These are phyloP conservation scores for Puccinellia tenuiflora DNA, from an alignment of 176 grass and related monocot species.

Conservation along the genomic window DNA sequence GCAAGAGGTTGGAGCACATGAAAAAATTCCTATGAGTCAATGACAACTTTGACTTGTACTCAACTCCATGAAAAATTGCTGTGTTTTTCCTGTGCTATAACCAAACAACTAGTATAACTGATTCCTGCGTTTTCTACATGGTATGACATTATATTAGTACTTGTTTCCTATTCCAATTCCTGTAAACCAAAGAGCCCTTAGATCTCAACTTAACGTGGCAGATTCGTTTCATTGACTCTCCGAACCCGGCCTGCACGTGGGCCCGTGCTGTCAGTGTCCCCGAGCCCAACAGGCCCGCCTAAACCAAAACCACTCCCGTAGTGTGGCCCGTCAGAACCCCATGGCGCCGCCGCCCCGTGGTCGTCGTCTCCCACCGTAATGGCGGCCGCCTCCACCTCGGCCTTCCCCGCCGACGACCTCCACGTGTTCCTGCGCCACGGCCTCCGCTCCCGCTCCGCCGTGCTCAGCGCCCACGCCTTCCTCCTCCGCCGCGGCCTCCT, in stretches of 20 bases:
- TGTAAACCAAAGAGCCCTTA: too few species aligned
- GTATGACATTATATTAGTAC: too few species aligned
- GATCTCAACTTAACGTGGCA: too few species aligned
- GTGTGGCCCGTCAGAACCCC: not conserved
- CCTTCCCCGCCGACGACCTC: constrained; percentile 9
- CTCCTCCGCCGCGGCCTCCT: constrained; percentile 43
- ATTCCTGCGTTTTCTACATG: too few species aligned
- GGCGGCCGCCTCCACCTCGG: constrained; percentile 26
- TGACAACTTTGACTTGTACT: too few species aligned
- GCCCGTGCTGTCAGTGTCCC: not conserved
- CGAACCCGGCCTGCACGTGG: not conserved
- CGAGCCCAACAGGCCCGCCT: not conserved
- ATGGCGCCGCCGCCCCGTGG: not conserved
- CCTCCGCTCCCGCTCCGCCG: constrained; percentile 25
- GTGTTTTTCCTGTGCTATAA: too few species aligned
- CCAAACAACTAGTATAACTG: too few species aligned
- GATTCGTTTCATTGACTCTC: too few species aligned
- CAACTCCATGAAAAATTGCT: too few species aligned
- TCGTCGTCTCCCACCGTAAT: not conserved
- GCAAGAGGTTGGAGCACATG: too few species aligned
- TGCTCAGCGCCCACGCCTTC: constrained; percentile 31
- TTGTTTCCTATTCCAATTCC: too few species aligned
- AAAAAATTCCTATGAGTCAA: too few species aligned
- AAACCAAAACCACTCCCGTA: not conserved
- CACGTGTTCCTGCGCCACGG: constrained; percentile 28